Conservation (phyloP, 345 rosid species). For the Trapa bicornis region DNA sequence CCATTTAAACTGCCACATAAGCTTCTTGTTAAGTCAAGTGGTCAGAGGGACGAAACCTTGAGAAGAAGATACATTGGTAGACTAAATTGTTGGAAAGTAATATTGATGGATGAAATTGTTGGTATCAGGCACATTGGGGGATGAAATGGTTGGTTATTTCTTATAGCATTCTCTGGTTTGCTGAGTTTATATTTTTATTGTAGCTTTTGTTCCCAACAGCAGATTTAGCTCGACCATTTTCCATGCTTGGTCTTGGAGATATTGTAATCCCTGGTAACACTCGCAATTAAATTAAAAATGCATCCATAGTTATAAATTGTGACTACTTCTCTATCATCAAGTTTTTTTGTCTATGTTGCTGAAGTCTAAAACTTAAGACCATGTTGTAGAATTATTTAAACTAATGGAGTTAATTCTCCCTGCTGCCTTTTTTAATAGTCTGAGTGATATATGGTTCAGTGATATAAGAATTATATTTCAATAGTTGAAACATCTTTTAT, state of each 20-base stretch:
- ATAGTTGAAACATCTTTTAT: background rate
- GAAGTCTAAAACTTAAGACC: background rate
- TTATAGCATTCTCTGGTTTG: background rate
- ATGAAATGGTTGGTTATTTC: too few relatives aligned
- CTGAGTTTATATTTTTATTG: slow-evolving; percentile 8
- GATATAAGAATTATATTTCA: background rate
- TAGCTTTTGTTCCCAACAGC: slow-evolving; percentile 95
- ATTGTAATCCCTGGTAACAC: slow-evolving; percentile 91
- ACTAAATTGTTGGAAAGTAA: too few relatives aligned
- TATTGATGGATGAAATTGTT: too few relatives aligned
- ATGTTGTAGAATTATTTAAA: background rate
- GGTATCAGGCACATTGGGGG: too few relatives aligned
- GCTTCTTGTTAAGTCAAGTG: too few relatives aligned
- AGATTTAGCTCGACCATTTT: slow-evolving; percentile 63
- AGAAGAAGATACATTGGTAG: too few relatives aligned
- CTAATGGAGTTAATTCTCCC: background rate
- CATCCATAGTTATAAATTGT: background rate
- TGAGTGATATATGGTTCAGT: background rate
- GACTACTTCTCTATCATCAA: background rate
- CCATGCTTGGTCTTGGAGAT: slow-evolving; percentile 99
- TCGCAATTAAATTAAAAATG: background rate
- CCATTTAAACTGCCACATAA: too few relatives aligned
- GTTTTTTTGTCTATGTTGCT: background rate
- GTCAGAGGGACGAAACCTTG: too few relatives aligned
- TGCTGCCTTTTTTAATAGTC: background rate